Evolutionary conservation across 371 early-diverging fungal species (phyloP), one percentile per base, ranked within the genome.

Genomic region (Lichtheimia ornata): DNA sequence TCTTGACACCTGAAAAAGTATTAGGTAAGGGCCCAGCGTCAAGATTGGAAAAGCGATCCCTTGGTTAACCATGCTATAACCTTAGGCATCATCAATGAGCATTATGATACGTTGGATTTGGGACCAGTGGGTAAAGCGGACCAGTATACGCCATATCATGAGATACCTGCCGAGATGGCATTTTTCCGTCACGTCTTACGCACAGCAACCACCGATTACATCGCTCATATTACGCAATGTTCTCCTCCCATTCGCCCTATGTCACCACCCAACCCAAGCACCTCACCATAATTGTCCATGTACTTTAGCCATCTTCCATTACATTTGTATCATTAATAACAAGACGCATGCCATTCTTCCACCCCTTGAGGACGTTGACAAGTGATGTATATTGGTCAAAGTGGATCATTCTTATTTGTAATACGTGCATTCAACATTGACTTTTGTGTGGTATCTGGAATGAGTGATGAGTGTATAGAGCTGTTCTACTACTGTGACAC

Each of bases 101-200:
- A 61, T 28, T 73, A 70, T 61, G 71, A 58, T 27, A 73, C 63
- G 25, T 50, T 67, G 56, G 67, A 57, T 41, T 40, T 69, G n/a
- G 63, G 56, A 6, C 65, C 66, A 0, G 61, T 67, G 57, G 63
- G 63, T 35, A 74, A 65, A 53, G 25, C 72, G 2, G 76, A 73
- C 24, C 55, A 52, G 25, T 66, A 51, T 54, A 61, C 61, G n/a
- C 58, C 54, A n/a, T 84, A 78, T 54, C 69, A 69, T 6, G 82
- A 84, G 50, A 75, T 82, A 12, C 83, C 84, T 17, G 62, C 60
- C 28, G 81, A 80, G 54, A 79, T 82, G 64, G 73, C 63, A 5
- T 84, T 81, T 59, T 84, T 84, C 54, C 59, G 84, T 15, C 79
- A 82, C 45, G 57, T 81, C 25, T 65, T 78, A 3, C 78, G 84